A percentile compares a stretch with the other conserved stretches of the same genome.
Evolutionary conservation across 2,329 filamentous ascomycete genomes (phyloP).

Genomic region (Aureobasidium zeae): DNA sequence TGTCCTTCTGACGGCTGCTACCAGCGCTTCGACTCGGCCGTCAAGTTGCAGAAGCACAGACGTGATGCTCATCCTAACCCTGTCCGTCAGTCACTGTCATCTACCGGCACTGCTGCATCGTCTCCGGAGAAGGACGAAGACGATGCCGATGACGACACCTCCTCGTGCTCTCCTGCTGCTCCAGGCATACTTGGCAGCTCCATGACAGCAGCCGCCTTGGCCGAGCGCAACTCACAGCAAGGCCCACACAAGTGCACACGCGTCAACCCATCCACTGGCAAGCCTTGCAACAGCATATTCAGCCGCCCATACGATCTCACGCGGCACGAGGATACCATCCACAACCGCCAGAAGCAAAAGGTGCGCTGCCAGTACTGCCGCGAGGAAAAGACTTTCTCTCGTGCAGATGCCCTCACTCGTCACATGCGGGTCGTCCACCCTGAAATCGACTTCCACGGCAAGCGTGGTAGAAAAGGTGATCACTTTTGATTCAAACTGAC

Average conservation of each 20-base stretch:
- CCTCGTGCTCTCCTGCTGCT: constrained; percentile 24
- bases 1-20: constrained; percentile 92
- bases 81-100: constrained; percentile 39
- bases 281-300: constrained; percentile 89
- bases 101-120: constrained; percentile 28
- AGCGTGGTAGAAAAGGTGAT: constrained; percentile 32
- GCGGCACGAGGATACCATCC: constrained; percentile 92
- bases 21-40: constrained; percentile 77
- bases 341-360: constrained; percentile 90
- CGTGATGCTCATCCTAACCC: constrained; percentile 84
- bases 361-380: constrained; percentile 87
- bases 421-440: constrained; percentile 94
- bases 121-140: too few species aligned
- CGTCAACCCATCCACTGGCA: constrained; percentile 89
- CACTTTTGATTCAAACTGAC: not conserved
- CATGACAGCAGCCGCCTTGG: constrained; percentile 46
- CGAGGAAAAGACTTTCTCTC: constrained; percentile 94
- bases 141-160: constrained; percentile 18
- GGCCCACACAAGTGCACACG: constrained; percentile 89
- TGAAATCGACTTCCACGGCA: constrained; percentile 72
- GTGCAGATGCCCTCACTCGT: constrained; percentile 85
- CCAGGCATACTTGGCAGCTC: constrained; percentile 26
- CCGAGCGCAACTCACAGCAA: constrained; percentile 71
- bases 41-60: constrained; percentile 88
- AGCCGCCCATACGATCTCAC: constrained; percentile 94